A percentile compares a stretch with the other conserved stretches of the same genome.
Conservation (phyloP, 2,329 filamentous ascomycete genomes). For the Colletotrichum horii region DNA sequence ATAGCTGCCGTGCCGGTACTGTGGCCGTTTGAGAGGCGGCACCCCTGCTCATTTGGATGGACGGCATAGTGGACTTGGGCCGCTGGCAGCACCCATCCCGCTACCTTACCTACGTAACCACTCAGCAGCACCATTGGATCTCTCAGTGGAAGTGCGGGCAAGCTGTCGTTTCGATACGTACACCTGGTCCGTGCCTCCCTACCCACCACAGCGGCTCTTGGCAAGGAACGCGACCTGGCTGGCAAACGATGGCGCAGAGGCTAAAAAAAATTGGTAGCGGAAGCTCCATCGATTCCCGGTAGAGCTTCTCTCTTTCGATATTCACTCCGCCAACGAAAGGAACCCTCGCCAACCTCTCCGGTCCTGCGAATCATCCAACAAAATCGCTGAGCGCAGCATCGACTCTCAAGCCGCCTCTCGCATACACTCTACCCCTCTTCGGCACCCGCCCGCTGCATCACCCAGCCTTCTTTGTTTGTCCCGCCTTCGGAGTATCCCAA, state of each 20-base stretch:
- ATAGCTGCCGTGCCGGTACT: conserved; percentile 12
- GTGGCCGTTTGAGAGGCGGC: not conserved
- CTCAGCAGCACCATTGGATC: not conserved
- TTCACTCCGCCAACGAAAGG: conserved; percentile 6
- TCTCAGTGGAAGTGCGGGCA: not conserved
- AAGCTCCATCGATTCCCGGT: conserved; percentile 21
- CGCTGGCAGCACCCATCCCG: not conserved
- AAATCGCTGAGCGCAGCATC: not conserved
- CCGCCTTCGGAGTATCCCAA: conserved; percentile 13
- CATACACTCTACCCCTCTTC: not conserved
- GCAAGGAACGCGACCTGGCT: conserved; percentile 17
- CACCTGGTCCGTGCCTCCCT: conserved; percentile 2
- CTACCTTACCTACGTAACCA: conserved; percentile 19
- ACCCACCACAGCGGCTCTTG: conserved; percentile 10
- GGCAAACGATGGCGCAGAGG: conserved; percentile 17
- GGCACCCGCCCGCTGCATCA: not conserved
- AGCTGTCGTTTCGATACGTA: not conserved
- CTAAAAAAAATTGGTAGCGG: conserved; percentile 25
- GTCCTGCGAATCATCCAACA: not conserved
- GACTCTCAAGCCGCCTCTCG: not conserved
- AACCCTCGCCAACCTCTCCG: not conserved
- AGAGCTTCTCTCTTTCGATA: conserved; percentile 21
- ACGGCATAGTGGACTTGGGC: not conserved
- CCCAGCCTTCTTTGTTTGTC: conserved; percentile 8
- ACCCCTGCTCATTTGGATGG: conserved; percentile 7